Evolutionary conservation across 2,329 filamentous ascomycete genomes (phyloP).

Genomic region (Scedosporium apiospermum): DNA sequence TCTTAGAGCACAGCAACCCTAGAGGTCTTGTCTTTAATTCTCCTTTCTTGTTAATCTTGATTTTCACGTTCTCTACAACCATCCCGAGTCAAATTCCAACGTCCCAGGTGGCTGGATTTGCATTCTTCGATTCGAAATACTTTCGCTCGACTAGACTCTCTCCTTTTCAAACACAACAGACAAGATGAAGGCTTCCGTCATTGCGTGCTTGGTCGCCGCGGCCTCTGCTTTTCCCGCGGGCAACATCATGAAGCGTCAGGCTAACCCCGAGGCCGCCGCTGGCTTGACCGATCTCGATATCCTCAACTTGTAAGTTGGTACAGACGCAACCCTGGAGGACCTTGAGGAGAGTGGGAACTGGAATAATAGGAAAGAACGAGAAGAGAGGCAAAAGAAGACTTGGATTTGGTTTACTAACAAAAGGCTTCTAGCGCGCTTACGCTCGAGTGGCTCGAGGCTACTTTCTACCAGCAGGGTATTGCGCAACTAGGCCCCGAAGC

Average conservation of each 20-base stretch:
- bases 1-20: conserved; percentile 4
- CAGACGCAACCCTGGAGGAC: background rate
- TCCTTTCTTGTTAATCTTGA: conserved; percentile 15
- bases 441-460: conserved; percentile 64
- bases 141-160: conserved; percentile 1
- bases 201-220: conserved; percentile 35
- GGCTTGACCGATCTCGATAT: conserved; percentile 46
- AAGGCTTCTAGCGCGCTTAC: conserved; percentile 49
- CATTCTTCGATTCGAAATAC: conserved; percentile 1
- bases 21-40: background rate
- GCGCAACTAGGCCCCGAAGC: conserved; percentile 54
- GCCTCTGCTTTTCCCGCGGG: conserved; percentile 36
- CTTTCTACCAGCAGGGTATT: conserved; percentile 65
- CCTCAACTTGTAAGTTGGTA: conserved; percentile 47
- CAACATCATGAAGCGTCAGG: conserved; percentile 39
- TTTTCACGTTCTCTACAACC: conserved; percentile 13
- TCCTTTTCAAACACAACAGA: conserved; percentile 11
- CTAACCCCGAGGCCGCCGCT: conserved; percentile 33
- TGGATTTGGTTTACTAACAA: conserved; percentile 9
- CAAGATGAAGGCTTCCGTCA: conserved; percentile 31
- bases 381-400: background rate
- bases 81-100: background rate
- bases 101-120: conserved; percentile 6
- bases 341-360: background rate
- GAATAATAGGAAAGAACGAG: background rate